Percentiles rank a stretch among this genome's conserved stretches.
Evolutionary conservation across 352 stramenopile species (phyloP).

Genomic region (Pythium apleroticum): DNA sequence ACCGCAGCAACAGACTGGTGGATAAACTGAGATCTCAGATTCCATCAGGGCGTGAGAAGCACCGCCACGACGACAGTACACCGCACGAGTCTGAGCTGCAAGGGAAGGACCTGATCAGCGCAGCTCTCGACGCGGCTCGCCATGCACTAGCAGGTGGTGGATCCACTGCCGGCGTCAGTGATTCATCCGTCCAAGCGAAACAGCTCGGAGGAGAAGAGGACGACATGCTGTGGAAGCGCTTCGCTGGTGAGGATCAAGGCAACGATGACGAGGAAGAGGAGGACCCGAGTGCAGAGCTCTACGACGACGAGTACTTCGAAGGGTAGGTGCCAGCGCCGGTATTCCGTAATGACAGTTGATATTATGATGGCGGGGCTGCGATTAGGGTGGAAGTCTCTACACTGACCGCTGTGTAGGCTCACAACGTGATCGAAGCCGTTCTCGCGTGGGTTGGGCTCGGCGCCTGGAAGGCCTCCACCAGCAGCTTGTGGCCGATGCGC

Average conservation of each 20-base stretch:
- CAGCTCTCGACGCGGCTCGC: constrained; percentile 22
- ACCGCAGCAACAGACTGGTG: constrained; percentile 41
- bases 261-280: constrained; percentile 13
- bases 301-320: constrained; percentile 34
- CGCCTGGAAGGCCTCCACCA: constrained; percentile 55
- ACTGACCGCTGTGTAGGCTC: constrained; percentile 5
- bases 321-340: constrained; percentile 3
- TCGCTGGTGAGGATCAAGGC: constrained; percentile 16
- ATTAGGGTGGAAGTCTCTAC: background rate
- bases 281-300: constrained; percentile 22
- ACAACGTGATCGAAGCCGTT: background rate
- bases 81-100: background rate
- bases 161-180: background rate
- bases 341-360: constrained; percentile 2
- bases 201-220: constrained; percentile 31
- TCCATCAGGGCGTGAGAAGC: constrained; percentile 36
- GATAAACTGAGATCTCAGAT: constrained; percentile 51
- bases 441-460: background rate
- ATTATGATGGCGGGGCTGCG: background rate
- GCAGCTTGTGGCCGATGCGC: constrained; percentile 68
- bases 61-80: background rate
- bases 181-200: constrained; percentile 1
- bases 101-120: constrained; percentile 13
- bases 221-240: constrained; percentile 26
- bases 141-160: background rate